Evolutionary conservation across 306 rosid species (phyloP), one percentile per base, ranked within the genome.

Genomic region (Oxytropis ochrocephala): DNA sequence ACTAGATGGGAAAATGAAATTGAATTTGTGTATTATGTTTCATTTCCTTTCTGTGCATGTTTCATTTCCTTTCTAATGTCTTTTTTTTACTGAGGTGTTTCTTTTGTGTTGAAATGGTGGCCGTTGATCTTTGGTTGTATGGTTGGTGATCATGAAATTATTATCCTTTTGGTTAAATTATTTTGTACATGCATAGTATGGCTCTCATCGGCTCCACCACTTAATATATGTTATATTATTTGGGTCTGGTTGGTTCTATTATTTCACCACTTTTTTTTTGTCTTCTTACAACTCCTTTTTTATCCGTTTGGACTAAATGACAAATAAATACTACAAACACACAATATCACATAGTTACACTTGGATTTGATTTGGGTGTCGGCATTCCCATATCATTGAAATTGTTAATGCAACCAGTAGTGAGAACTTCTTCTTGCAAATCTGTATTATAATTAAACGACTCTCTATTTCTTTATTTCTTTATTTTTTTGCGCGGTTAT

Each of bases 81-180:
- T 67, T 33, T 11, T 59, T 5, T 7, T 12, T 16, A 51, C 50
- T 58, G 71, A 27, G 67, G 54, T 58, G 69, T 69, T 67, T 9
- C 38, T 59, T 66, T 35, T 69, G 29, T 77, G 74, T 69, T 73
- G 35, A 63, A 52, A 35, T 32, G 67, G 77, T 67, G 79, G 49
- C 27, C 73, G 38, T 76, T 67, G 64, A 67, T 75, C 72, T 72
- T 19, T 27, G 61, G 70, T 76, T 76, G 39, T 69, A 61, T 74
- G 72, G 66, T 59, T 73, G 61, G 19, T 73, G 76, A 73, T 78
- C 42, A 18, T 72, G 42, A 39, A 7, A 30, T 58, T 65, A 27
- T n/a, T 46, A 13, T 38, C 54, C 19, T 32, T 2, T 35, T 43
- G 11, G 72, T 43, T 67, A n/a, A 32, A 43, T 75, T 69, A 57